Evolutionary conservation across 2,329 filamentous ascomycete genomes (phyloP), one percentile per base, ranked within the genome.

Genomic region (Aspergillus pseudonomiae): DNA sequence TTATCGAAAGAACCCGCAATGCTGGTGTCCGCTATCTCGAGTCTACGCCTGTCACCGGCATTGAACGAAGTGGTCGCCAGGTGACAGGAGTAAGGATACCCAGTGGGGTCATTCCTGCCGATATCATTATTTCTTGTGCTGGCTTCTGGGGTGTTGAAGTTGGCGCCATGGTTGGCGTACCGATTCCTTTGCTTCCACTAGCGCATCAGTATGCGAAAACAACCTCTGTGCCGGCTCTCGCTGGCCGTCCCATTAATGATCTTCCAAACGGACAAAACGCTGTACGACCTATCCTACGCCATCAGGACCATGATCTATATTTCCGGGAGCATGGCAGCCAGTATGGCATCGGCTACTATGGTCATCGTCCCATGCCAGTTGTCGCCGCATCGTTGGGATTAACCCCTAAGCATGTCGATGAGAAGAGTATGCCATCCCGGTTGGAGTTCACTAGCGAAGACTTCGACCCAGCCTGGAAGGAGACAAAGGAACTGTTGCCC

Each of bases 111-210:
- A 79, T 89, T 24, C 77, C 83, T 0, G 87, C 87, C 0, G 87
- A 89, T 60, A 84, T 89, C 28, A 79, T 89, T 57, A 75, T 89
- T 43, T 89, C 86, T 1, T 89, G 87, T 65, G 87, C 86, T 7
- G 87, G 87, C 0, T 88, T 89, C 73, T 89, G 87, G 87, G 87
- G 87, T 12, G 87, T 89, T 9, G 87, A 89, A 70, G 78, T 89
- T 7, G 87, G 87, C 26, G 84, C 83, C 6, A 87, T 89, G 86
- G 81, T 85, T 48, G 86, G 82, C 5, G 68, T 88, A 14, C 76
- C 82, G 1, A 81, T 89, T 26, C 87, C 87, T 7, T 74, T 89
- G 5, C 80, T 88, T 0, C 87, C 87, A 3, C 80, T 89, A 63
- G 87, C 82, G 0, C 87, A 89, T 60, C 87, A 89, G 66, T 89